Base-by-base conservation (phyloP, 1,284 basidiomycete species). In the Malassezia sympodialis region DNA sequence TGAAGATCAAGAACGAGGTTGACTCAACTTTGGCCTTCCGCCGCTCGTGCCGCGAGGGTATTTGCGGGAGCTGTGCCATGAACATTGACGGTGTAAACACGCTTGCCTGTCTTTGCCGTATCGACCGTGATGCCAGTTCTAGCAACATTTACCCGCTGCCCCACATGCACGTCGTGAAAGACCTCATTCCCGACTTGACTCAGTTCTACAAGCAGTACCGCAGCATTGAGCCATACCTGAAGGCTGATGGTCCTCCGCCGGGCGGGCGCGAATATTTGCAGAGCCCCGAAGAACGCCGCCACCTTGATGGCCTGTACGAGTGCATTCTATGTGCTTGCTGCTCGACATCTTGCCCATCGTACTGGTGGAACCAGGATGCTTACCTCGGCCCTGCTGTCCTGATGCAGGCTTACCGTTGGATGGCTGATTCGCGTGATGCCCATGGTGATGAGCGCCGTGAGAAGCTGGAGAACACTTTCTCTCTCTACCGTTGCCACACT, bases 351-450 rank as follows among this genome's bases (percentile, higher is more conserved):
- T 96, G 91, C 81, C 66, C 69, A 58, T 83, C 82, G 55, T 96
- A 96, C 79, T 96, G 93, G 93, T 96, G 93, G 93, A 96, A 96
- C 79, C 88, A 93, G 79, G 90, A 98, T 75, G 86, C 90, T 77
- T 98, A 96, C 78, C 85, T 96, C 46, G 91, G 93, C 45, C 93
- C 93, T 6, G 93, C 91, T 8, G 90, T 90, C 0, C 80, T 96
- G 67, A 91, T 96, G 90, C 77, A 78, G 66, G 76, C 77, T n/a
- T 78, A 77, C 73, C 82, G 91, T 68, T 98, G 93, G 93, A 94
- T 98, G 76, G 90, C 91, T 10, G 93, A 98, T 77, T 94, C 90
- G 58, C 80, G 91, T 67, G 93, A 98, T 76, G 77, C 83, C 30
- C 83, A 88, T 74, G 82, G 81, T 17, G 83, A 83, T 5, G 81